Conservation (phyloP, 805 yeast genomes). For the Myxozyma vanderwaltii region DNA sequence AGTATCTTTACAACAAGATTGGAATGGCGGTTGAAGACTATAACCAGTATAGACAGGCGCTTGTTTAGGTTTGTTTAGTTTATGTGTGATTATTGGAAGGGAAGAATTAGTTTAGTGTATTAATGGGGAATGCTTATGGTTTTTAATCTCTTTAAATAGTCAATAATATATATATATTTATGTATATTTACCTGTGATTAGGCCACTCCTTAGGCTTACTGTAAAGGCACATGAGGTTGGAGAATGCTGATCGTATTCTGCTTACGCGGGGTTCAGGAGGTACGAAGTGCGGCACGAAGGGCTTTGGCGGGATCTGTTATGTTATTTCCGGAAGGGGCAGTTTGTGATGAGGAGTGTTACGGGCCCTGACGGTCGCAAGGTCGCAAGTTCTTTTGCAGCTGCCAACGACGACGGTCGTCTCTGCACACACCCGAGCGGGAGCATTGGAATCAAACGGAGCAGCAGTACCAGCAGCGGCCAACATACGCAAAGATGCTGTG, state of each 20-base stretch:
- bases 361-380: background rate
- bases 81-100: background rate
- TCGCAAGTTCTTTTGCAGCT: too few species aligned
- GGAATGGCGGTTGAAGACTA: constrained; percentile 79
- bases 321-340: background rate
- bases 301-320: background rate
- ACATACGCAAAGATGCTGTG: too few species aligned
- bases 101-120: too few species aligned
- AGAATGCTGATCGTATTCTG: too few species aligned
- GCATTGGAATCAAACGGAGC: too few species aligned
- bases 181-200: too few species aligned
- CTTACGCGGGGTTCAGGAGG: background rate
- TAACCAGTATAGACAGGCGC: constrained; percentile 46
- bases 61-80: constrained; percentile 19
- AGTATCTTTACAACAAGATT: constrained; percentile 68
- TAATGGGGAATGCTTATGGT: background rate
- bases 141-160: too few species aligned
- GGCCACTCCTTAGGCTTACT: too few species aligned
- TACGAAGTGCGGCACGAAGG: background rate
- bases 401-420: too few species aligned
- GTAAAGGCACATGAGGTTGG: too few species aligned
- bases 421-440: too few species aligned
- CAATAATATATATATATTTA: background rate
- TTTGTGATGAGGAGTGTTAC: background rate
- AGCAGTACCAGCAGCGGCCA: too few species aligned